Conservation (phyloP, 495 filamentous ascomycete genomes). For the Daldinia caldariorum region DNA sequence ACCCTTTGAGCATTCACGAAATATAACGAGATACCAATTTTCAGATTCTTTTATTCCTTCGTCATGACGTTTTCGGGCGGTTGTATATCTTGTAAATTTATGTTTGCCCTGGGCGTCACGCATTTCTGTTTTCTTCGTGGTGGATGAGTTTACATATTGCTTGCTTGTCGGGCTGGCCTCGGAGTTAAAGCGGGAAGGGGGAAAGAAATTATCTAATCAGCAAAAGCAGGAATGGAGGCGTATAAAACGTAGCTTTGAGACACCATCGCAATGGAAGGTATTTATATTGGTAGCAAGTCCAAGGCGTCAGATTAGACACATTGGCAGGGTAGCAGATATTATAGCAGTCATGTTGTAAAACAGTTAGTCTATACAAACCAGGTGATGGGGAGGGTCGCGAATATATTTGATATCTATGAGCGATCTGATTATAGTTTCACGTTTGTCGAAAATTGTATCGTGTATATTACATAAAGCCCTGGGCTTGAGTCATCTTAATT, state of each 20-base stretch:
- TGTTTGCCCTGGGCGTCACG: constrained; percentile 39
- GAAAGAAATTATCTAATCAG: constrained; percentile 28
- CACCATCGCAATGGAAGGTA: constrained; percentile 12
- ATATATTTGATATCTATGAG: too few species aligned
- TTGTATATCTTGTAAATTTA: constrained; percentile 46
- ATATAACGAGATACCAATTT: constrained; percentile 49
- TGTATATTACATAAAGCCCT: too few species aligned
- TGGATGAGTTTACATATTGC: constrained; percentile 32
- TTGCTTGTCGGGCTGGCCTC: constrained; percentile 43
- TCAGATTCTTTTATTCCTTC: constrained; percentile 39
- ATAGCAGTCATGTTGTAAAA: too few species aligned
- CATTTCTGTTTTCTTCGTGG: constrained; percentile 36
- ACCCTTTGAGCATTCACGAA: constrained; percentile 46
- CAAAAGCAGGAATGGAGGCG: constrained; percentile 16
- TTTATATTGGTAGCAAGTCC: constrained; percentile 7
- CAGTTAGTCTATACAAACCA: too few species aligned
- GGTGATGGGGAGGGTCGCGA: too few species aligned
- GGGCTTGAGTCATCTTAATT: too few species aligned
- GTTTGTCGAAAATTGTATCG: too few species aligned
- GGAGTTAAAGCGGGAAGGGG: constrained; percentile 44
- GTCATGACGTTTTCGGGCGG: constrained; percentile 19
- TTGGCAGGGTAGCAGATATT: too few species aligned
- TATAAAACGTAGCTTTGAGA: constrained; percentile 21
- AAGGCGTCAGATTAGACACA: too few species aligned
- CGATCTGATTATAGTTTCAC: too few species aligned